Base-by-base conservation (phyloP, 2,329 filamentous ascomycete species). In the Aspergillus melleus region DNA sequence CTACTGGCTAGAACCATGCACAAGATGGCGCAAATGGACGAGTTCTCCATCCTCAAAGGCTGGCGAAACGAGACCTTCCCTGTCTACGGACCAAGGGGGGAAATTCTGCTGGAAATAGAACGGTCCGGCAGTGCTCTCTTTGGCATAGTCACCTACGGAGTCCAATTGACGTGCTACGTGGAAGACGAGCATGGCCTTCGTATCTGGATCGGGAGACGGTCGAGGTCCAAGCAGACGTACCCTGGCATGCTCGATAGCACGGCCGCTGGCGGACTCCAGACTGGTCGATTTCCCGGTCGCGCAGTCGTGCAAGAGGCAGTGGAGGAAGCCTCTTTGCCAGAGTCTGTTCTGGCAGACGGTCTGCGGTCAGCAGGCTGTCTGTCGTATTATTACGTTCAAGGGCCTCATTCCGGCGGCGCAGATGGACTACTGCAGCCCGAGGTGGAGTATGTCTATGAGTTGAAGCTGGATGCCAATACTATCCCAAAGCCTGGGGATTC, bases 41-140 rank as follows among this genome's bases (percentile, higher is more conserved):
- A 16, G 8, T 26, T 46, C 0, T 20, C 32, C 0, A 42, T 62
- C 1, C 49, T 65, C 0, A 24, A 51, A 10, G 46, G 55, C 16
- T 80, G 77, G 77, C 66, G 76, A 8, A 68, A 74, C 24, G 79
- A 81, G 63, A 56, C 75, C 32, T 80, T 81, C 54, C 70, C 76
- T 0, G 74, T 81, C 10, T 77, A 77, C 57, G 76, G 74, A 0
- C 64, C 66, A 3, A 64, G 67, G n/a, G 76, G 73, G n/a, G 72
- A 76, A 39, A 50, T 76, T 29, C 55, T 80, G 11, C 76, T 81
- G 51, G 71, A 72, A 29, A 74, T 81, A 5, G 79, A 81, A 61
- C 66, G 78, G 19, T 70, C 70, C 20, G 79, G 77, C 12, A 75
- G 71, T 52, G 74, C 77, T 24, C 64, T 79, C 11, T 76, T 81